Base-by-base conservation (phyloP, 139 green algal species). In the Picocystis salinarum region DNA sequence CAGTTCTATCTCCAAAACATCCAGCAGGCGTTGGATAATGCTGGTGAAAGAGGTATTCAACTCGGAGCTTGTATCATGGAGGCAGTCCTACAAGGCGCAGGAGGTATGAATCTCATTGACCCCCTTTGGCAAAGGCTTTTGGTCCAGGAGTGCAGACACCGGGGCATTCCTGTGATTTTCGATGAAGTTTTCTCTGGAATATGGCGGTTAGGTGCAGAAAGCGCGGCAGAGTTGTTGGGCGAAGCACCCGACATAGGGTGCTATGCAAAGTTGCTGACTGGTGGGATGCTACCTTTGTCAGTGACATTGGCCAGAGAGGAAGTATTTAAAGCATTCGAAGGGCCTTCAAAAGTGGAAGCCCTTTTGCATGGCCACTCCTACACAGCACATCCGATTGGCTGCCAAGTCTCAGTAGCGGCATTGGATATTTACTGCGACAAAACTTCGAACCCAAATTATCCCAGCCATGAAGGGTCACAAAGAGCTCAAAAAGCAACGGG, bases 291-390 rank as follows among this genome's bases (percentile, higher is more conserved):
- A 13, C 85, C 88, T 0, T 58, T 94, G 64, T 69, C 83, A 0
- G 73, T 64, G 3, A 98, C 88, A 0, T 58, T 95, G 23, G 64
- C 80, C 0, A 77, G 41, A 2, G 58, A 71, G 27, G 62, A 51
- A 2, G 69, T 93, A 19, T 95, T 93, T 48, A 28, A 73, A 2
- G 69, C 79, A 0, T 97, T 96, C 53, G 28, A 59, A 6, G 75
- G 79, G 6, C 25, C 56, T 23, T 2, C 29, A 34, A 62, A 90
- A 59, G 18, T 63, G 23, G 55, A 87, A n/a, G 82, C 84, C 2
- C 63, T 97, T 42, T 63, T 97, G 34, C 87, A 97, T 58, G 87
- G 87, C n/a, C 87, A 97, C 66, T 94, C 82, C 7, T 97, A 95
- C 74, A 88, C 82, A 0, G 87, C 77, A 2, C 80, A 93, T 61